Evolutionary conservation across 116 monocot species (phyloP).

Genomic region (Cymodocea nodosa): DNA sequence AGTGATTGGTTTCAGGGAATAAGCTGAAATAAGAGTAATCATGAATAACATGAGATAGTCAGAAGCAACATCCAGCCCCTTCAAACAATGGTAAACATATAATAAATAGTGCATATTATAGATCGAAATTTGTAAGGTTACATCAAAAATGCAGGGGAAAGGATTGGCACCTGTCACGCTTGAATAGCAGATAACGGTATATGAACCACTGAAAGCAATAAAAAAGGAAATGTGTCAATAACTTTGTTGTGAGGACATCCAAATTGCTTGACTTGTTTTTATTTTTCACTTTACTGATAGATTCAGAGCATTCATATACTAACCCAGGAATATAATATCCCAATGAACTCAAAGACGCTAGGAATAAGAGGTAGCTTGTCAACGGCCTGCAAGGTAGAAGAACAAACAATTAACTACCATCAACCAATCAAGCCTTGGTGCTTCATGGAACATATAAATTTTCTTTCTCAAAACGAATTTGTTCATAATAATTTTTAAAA

Average conservation of each 20-base stretch:
- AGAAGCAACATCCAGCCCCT: no score
- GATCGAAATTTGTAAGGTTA: no score
- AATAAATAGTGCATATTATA: no score
- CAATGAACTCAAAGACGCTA: slow-evolving; percentile 50
- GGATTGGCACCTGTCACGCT: slow-evolving; percentile 67
- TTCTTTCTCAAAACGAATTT: neutral
- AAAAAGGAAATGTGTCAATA: slow-evolving; percentile 1
- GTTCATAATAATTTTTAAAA: neutral
- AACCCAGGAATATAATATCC: slow-evolving; percentile 76
- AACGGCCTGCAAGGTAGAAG: slow-evolving; percentile 38
- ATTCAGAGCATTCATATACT: slow-evolving; percentile 3
- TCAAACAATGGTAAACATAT: no score
- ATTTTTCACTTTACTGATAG: neutral
- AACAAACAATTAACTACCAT: neutral
- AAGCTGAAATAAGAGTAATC: no score
- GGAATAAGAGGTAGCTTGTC: slow-evolving; percentile 76
- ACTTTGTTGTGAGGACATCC: neutral
- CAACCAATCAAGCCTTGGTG: neutral
- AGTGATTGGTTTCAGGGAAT: no score
- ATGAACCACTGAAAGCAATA: slow-evolving; percentile 63
- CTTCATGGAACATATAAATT: neutral
- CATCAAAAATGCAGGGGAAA: neutral
- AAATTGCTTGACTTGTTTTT: neutral
- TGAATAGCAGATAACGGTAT: slow-evolving; percentile 82
- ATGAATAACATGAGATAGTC: no score